phyloP scores from a whole-genome alignment of 208 protist species.

The Giardia muris region DNA sequence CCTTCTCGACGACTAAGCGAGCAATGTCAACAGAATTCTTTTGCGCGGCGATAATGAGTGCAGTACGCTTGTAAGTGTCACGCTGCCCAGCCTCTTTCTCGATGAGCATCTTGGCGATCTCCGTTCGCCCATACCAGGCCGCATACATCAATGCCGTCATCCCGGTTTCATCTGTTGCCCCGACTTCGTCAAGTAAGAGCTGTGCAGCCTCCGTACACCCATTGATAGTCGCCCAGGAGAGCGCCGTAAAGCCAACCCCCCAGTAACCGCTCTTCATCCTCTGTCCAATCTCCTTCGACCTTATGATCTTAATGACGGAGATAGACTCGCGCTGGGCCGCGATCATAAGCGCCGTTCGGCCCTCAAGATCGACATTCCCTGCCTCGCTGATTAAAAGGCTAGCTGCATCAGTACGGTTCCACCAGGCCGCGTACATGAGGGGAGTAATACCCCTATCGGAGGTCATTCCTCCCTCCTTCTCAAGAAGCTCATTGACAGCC shows the following conservation, averaged over 20 bases:
- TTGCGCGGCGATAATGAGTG: not conserved
- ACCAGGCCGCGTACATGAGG: not conserved
- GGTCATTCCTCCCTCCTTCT: not conserved
- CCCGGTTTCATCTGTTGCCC: not conserved
- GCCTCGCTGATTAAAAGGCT: not conserved
- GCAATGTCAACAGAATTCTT: not conserved
- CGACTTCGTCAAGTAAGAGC: not conserved
- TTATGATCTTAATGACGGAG: not conserved
- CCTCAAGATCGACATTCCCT: not conserved
- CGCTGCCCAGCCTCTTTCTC: not conserved
- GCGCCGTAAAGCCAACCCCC: not conserved
- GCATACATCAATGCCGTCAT: not conserved
- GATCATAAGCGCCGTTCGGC: not conserved
- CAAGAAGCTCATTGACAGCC: not conserved
- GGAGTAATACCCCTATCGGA: not conserved
- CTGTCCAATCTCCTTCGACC: not conserved
- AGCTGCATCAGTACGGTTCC: not conserved
- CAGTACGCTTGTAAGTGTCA: not conserved
- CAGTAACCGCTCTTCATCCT: slow-evolving; percentile 3
- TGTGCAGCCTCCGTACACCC: not conserved
- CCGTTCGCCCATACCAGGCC: not conserved
- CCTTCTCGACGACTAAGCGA: not conserved
- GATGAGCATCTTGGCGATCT: not conserved
- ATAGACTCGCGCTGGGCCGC: not conserved
- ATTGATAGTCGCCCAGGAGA: not conserved